Evolutionary conservation across 306 rosid species (phyloP).

Genomic region (Leucaena leucocephala): DNA sequence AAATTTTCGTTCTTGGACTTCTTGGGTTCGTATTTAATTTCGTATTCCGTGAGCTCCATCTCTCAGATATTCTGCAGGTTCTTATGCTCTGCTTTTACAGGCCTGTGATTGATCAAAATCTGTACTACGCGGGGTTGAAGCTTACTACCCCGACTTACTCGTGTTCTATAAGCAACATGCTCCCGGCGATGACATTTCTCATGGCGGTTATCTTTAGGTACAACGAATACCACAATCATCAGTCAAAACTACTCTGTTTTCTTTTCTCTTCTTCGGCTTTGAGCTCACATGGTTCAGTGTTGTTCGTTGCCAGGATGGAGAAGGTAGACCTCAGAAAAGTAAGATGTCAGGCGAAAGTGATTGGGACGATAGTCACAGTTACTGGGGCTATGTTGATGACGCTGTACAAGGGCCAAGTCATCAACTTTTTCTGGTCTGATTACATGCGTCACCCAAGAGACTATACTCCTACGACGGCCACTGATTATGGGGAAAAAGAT

Average conservation of each 20-base stretch:
- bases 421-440: constrained; percentile 56
- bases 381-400: constrained; percentile 96
- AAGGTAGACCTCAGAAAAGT: constrained; percentile 61
- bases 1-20: constrained; percentile 77
- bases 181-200: constrained; percentile 90
- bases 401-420: constrained; percentile 80
- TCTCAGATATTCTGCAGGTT: no score
- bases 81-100: constrained; percentile 39
- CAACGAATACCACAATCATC: neutral
- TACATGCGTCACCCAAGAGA: constrained; percentile 49
- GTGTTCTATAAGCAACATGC: constrained; percentile 87
- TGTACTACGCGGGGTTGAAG: constrained; percentile 82
- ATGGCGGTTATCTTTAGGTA: constrained; percentile 90
- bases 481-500: constrained; percentile 50
- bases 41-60: neutral
- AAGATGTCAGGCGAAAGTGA: constrained; percentile 70
- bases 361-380: constrained; percentile 80
- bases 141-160: constrained; percentile 88
- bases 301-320: constrained; percentile 68
- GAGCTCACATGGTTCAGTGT: constrained; percentile 29
- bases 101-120: constrained; percentile 92
- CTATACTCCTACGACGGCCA: constrained; percentile 31
- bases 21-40: constrained; percentile 69
- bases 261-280: neutral
- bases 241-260: neutral